Percentiles rank a stretch among this genome's conserved stretches.
Conservation (phyloP, 768 basidiomycete species). For the Chalciporus chontae region DNA sequence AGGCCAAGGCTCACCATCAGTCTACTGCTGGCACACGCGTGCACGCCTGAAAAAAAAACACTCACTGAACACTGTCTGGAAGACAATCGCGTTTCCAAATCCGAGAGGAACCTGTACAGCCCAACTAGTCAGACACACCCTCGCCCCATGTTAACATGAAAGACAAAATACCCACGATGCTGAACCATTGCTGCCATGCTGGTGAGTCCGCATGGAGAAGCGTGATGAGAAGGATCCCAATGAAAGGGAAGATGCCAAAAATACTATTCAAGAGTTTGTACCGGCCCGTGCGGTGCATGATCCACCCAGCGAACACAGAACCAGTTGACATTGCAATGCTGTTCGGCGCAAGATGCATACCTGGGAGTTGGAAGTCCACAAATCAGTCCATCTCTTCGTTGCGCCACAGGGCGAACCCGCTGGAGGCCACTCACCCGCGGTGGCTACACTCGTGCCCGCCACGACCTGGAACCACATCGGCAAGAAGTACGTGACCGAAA, state of each 20-base stretch:
- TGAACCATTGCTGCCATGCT: constrained; percentile 8
- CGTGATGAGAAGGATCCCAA: constrained; percentile 9
- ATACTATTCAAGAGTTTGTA: constrained; percentile 6
- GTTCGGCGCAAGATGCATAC: constrained; percentile 12
- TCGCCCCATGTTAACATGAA: neutral
- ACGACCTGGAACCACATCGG: constrained; percentile 17
- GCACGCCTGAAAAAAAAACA: neutral
- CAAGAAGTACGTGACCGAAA: constrained; percentile 12
- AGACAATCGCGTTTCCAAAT: constrained; percentile 15
- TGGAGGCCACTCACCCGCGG: constrained; percentile 5
- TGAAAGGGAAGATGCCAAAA: constrained; percentile 12
- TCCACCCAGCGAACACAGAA: constrained; percentile 13
- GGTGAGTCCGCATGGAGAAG: constrained; percentile 8
- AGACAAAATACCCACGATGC: neutral
- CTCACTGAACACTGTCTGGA: constrained; percentile 12
- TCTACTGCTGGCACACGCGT: neutral
- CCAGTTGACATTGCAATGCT: constrained; percentile 13
- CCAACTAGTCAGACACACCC: neutral
- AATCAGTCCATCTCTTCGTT: neutral
- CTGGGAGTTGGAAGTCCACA: neutral
- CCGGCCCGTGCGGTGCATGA: constrained; percentile 11
- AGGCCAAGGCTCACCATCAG: neutral
- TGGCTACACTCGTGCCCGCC: constrained; percentile 6
- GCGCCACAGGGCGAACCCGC: too few relatives aligned
- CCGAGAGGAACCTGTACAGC: constrained; percentile 12